Evolutionary conservation across 768 basidiomycete genomes (phyloP).

Genomic region (Boletus subcaerulescens): DNA sequence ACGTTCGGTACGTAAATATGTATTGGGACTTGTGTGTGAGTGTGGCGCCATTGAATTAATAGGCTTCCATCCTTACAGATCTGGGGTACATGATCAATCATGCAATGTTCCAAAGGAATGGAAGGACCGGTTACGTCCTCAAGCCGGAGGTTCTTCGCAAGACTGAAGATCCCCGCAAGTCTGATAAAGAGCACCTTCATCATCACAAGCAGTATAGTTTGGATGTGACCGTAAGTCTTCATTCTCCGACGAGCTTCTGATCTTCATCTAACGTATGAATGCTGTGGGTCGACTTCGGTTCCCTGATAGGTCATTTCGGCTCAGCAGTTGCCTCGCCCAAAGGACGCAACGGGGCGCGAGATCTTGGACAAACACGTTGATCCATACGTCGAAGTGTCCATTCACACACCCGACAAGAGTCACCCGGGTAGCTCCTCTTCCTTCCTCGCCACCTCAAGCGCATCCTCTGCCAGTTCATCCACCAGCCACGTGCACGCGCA

Average conservation of each 20-base stretch:
- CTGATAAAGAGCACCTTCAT: constrained; percentile 55
- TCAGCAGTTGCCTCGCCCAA: constrained; percentile 80
- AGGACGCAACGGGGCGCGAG: constrained; percentile 61
- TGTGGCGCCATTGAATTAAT: neutral
- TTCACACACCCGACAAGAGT: constrained; percentile 75
- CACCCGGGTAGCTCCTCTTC: constrained; percentile 22
- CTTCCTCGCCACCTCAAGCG: constrained; percentile 1
- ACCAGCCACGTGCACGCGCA: constrained; percentile 26
- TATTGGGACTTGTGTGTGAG: neutral
- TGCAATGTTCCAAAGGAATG: constrained; percentile 93
- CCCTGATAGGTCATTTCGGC: constrained; percentile 69
- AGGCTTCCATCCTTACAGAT: constrained; percentile 46
- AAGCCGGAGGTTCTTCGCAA: constrained; percentile 77
- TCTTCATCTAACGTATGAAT: neutral
- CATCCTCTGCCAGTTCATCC: constrained; percentile 4
- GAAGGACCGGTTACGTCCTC: constrained; percentile 84
- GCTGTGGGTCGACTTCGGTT: neutral
- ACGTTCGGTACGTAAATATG: constrained; percentile 67
- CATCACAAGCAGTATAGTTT: constrained; percentile 57
- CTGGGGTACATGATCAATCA: constrained; percentile 89
- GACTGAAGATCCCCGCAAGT: constrained; percentile 47
- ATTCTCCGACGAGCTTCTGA: neutral
- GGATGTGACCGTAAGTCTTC: constrained; percentile 53
- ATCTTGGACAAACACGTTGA: constrained; percentile 57
- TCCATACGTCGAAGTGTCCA: constrained; percentile 78